Evolutionary conservation across 2,329 filamentous ascomycete species (phyloP).

Genomic region (Sclerotiophoma versabilis): DNA sequence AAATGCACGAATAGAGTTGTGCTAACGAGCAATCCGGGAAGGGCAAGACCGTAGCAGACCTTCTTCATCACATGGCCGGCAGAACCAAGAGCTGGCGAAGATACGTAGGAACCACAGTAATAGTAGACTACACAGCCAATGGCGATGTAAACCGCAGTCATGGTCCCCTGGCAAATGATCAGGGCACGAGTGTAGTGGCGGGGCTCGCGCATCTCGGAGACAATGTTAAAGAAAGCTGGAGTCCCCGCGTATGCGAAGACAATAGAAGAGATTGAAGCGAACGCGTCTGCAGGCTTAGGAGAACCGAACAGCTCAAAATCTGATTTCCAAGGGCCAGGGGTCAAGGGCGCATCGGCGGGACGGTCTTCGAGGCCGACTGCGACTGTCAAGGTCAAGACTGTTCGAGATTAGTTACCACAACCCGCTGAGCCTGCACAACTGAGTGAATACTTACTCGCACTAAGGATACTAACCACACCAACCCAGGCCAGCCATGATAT

Average conservation of each 20-base stretch:
- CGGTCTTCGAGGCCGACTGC: constrained; percentile 36
- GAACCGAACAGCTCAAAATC: constrained; percentile 29
- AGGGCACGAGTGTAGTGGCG: constrained; percentile 65
- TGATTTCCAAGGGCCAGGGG: constrained; percentile 27
- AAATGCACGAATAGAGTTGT: constrained; percentile 34
- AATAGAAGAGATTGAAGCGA: constrained; percentile 31
- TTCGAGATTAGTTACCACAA: neutral
- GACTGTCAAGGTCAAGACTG: constrained; percentile 35
- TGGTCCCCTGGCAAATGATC: constrained; percentile 64
- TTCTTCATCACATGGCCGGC: constrained; percentile 65
- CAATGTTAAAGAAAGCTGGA: constrained; percentile 72
- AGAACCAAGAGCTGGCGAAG: constrained; percentile 71
- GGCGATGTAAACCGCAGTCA: constrained; percentile 69
- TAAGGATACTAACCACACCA: constrained; percentile 31
- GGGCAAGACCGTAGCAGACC: constrained; percentile 71
- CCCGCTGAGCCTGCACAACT: neutral
- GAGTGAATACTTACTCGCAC: constrained; percentile 23
- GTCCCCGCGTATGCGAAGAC: constrained; percentile 58
- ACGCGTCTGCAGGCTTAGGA: constrained; percentile 26
- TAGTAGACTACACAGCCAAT: constrained; percentile 73
- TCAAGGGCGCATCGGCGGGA: constrained; percentile 31
- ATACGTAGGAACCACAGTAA: constrained; percentile 67
- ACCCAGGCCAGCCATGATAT: constrained; percentile 38
- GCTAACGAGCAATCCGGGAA: constrained; percentile 54
- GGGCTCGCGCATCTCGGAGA: constrained; percentile 69